Evolutionary conservation across 1,284 basidiomycete genomes (phyloP), one percentile per base, ranked within the genome.

Genomic region (Naganishia cerealis): DNA sequence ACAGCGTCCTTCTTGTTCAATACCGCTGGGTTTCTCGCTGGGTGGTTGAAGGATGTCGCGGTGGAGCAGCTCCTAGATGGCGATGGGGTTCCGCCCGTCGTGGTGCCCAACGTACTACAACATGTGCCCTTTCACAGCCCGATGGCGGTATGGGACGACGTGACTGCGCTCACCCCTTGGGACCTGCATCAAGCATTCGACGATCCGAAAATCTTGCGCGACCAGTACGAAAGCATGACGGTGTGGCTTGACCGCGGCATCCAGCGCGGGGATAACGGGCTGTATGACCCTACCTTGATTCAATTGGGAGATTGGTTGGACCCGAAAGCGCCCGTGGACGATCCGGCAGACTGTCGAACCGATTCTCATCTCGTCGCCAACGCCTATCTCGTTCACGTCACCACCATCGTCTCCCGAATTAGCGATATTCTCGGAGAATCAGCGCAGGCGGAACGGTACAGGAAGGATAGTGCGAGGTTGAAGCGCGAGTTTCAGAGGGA

Each of bases 281-380:
- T 73, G 1, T 61, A 58, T 29, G 48, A 21, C 39, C 43, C 48
- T 4, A 36, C 42, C 0, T 38, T 43, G 38, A 58, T 71, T n/a
- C 75, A 77, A 61, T 68, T 76, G n/a, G 71, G 72, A 4, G 75
- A 77, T 58, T 77, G 75, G 74, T 71, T 76, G n/a, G 75, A 75
- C 56, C 75, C 74, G 10, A 61, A 62, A 36, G 75, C 75, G 0
- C 75, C 73, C 13, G 71, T 72, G 5, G 73, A 75, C 12, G 68
- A 71, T n/a, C 73, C 76, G 9, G 70, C 65, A n/a, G 66, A 68
- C 21, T 66, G 65, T 15, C 48, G 52, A 29, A 72, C 72, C 0
- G 68, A 71, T 53, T 48, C 56, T 15, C 50, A 58, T 40, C 57
- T 71, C 21, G 72, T 69, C 3, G 73, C 74, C 29, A 71, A 77